Evolutionary conservation across 2,329 filamentous ascomycete genomes (phyloP), one percentile per base, ranked within the genome.

Genomic region (Gnomoniopsis sp.): DNA sequence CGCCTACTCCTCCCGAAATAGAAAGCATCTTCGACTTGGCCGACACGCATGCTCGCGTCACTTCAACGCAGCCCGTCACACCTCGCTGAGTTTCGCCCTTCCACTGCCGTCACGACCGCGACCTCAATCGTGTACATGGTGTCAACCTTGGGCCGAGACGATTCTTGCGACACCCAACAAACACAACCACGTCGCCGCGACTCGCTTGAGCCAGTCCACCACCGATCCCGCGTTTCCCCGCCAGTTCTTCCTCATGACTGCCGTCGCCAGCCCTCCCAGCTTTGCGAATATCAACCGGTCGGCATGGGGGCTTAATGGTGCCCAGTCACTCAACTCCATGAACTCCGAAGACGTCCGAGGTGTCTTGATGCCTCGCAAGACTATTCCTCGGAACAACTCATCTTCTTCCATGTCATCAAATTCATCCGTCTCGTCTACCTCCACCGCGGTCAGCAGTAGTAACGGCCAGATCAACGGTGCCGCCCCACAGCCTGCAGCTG

Each of bases 281-380:
- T 86, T 88, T 69, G 76, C 81, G 70, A 83, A 83, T 69, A 80
- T 85, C 70, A 86, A 83, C 70, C 80, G 85, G 74, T 79, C 83
- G 79, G 79, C 77, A 87, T 88, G 85, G 85, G 79, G 81, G 71
- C 78, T 82, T 83, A 86, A 80, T 75, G 78, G 79, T 66, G 72
- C 72, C 61, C 77, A 78, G 68, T 67, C 73, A 58, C 74, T 77
- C 67, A 79, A 83, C 78, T 82, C 88, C 70, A 90, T 91, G 86
- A 90, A 89, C 76, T 78, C 87, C 72, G 91, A 96, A 78, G 91
- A 96, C 75, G 86, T 88, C 65, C 86, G 89, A 77, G 88, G 89
- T 74, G 93, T 96, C 84, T 91, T 96, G 73, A 88, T 90, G 83
- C 90, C 91, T 70, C 90, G 92, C 68, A 97, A 96, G 78, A 87